Percentiles rank a stretch among this genome's conserved stretches.
phyloP scores from a whole-genome alignment of 306 rosid species.

The Cucurbita pepo region DNA sequence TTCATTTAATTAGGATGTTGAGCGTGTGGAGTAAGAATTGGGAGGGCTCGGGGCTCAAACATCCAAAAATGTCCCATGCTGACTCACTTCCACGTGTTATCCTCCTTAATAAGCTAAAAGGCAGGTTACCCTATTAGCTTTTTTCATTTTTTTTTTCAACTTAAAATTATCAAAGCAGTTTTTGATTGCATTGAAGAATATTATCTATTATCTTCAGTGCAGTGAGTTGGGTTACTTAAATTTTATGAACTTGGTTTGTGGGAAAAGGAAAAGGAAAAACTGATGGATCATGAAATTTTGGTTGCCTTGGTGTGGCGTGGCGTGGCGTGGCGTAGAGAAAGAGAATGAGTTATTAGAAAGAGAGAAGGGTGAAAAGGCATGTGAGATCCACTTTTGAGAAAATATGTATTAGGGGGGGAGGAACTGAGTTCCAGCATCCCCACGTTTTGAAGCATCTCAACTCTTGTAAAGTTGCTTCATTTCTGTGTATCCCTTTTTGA shows the following conservation, averaged over 20 bases:
- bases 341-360: neutral
- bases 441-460: neutral
- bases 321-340: constrained; percentile 3
- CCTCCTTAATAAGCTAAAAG: constrained; percentile 13
- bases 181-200: too few species aligned
- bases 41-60: neutral
- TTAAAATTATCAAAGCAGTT: too few species aligned
- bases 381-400: constrained; percentile 20
- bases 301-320: neutral
- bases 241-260: too few species aligned
- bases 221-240: too few species aligned
- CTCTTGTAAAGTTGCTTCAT: neutral
- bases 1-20: neutral
- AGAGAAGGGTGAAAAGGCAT: constrained; percentile 15
- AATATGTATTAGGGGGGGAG: too few species aligned
- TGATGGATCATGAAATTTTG: neutral
- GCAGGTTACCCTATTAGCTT: neutral
- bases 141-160: too few species aligned
- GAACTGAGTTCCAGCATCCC: too few species aligned
- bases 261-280: neutral
- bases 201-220: too few species aligned
- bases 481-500: too few species aligned
- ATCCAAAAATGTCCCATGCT: constrained; percentile 20
- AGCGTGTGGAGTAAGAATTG: too few species aligned
- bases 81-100: constrained; percentile 56